These are phyloP conservation scores for Acacia pycnantha DNA, from an alignment of 331 rosid species.

Conservation along the genomic window DNA sequence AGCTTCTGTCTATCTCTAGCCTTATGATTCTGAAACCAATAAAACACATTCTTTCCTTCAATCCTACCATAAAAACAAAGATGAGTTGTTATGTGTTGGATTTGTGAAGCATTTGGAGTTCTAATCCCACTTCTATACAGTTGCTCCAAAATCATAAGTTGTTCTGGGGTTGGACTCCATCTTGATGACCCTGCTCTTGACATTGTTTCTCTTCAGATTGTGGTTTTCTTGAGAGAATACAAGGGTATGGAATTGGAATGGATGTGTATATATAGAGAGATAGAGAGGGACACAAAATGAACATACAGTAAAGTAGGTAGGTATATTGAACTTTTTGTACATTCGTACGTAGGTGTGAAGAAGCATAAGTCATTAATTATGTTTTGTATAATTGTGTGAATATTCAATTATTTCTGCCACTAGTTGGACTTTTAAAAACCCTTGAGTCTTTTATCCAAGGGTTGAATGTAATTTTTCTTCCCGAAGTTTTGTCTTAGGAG, in stretches of 20 bases:
- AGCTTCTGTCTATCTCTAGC: conserved; percentile 94
- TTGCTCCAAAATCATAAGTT: conserved; percentile 87
- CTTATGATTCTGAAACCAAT: conserved; percentile 98
- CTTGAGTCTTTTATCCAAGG: neutral
- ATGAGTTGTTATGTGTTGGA: conserved; percentile 83
- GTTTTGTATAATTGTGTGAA: neutral
- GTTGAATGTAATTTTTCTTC: too few species aligned
- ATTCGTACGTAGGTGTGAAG: neutral
- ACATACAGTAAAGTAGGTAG: conserved; percentile 40
- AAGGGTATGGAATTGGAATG: conserved; percentile 8
- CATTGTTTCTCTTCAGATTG: conserved; percentile 39
- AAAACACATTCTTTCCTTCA: conserved; percentile 92
- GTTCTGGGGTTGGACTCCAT: conserved; percentile 97
- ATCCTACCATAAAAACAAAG: conserved; percentile 91
- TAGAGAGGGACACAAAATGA: conserved; percentile 45
- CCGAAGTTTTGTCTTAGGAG: too few species aligned
- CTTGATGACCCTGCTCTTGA: conserved; percentile 66
- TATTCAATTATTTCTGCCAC: neutral
- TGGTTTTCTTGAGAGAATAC: conserved; percentile 12
- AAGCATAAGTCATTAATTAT: neutral
- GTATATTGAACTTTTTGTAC: neutral
- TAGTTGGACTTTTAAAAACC: neutral
- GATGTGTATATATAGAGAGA: conserved; percentile 46
- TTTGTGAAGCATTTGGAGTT: conserved; percentile 88
- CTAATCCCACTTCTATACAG: conserved; percentile 77